Conservation (phyloP, 257 asterid genomes). For the Scutellaria baicalensis region DNA sequence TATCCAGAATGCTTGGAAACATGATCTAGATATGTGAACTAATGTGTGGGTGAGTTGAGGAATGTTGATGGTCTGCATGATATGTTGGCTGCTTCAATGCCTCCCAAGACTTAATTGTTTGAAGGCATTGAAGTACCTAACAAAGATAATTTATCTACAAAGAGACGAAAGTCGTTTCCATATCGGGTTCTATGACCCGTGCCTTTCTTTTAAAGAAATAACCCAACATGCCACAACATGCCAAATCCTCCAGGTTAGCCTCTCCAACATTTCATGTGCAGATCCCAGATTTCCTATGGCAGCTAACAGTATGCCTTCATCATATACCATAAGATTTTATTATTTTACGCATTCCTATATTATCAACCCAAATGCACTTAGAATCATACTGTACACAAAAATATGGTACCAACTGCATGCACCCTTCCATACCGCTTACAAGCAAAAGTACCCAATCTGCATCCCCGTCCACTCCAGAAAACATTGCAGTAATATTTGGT, state of each 20-base stretch:
- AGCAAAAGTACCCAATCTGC: not conserved
- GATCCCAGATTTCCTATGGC: not conserved
- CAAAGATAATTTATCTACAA: not conserved
- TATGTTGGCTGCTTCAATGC: not conserved
- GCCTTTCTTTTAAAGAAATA: not conserved
- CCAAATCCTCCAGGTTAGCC: not conserved
- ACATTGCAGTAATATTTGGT: not conserved
- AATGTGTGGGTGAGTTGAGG: not conserved
- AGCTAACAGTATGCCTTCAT: not conserved
- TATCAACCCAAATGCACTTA: not conserved
- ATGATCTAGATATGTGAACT: not conserved
- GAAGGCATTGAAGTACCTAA: not conserved
- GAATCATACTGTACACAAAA: not conserved
- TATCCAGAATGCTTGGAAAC: not conserved
- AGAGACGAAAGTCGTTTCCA: not conserved
- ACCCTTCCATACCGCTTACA: not conserved
- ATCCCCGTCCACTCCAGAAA: not conserved
- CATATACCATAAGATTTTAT: not conserved
- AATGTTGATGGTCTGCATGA: not conserved
- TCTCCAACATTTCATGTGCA: not conserved
- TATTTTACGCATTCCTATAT: not conserved
- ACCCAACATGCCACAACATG: not conserved
- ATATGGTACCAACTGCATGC: not conserved
- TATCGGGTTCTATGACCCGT: not conserved
- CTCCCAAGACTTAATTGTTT: not conserved